These are phyloP conservation scores for Apiotrichum sp. DNA, from an alignment of 1,284 basidiomycete genomes.

Conservation along the genomic window DNA sequence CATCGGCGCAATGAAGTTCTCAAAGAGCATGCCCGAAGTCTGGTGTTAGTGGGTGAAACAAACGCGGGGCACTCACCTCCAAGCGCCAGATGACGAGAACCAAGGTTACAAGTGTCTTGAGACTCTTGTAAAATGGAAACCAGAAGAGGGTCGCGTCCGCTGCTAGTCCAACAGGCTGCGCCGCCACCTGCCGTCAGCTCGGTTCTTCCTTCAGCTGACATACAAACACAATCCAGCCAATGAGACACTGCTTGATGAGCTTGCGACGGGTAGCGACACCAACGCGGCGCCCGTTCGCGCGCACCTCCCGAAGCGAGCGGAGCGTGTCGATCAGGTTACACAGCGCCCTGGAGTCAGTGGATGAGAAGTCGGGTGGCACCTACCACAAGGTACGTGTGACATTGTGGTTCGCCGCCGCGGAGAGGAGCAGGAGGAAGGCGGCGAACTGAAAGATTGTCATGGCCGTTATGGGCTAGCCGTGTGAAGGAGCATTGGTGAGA, in stretches of 20 bases:
- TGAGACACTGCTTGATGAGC: constrained; percentile 26
- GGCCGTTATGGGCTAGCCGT: neutral
- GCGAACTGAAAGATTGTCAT: neutral
- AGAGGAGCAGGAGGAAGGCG: neutral
- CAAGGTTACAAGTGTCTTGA: constrained; percentile 21
- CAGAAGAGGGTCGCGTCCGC: constrained; percentile 24
- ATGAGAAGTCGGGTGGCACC: neutral
- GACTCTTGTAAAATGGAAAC: constrained; percentile 34
- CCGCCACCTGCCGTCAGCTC: constrained; percentile 16
- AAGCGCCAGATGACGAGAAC: constrained; percentile 20
- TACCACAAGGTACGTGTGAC: constrained; percentile 6
- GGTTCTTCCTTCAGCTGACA: constrained; percentile 4
- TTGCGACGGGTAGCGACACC: constrained; percentile 26
- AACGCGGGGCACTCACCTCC: constrained; percentile 17
- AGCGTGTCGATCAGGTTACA: constrained; percentile 31
- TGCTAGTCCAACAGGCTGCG: constrained; percentile 7
- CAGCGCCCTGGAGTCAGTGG: constrained; percentile 21
- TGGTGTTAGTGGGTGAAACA: constrained; percentile 5
- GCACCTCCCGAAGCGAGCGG: constrained; percentile 24
- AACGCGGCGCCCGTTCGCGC: constrained; percentile 30
- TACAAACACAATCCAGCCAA: constrained; percentile 35
- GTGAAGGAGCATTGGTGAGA: too few relatives aligned
- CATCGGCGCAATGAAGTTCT: constrained; percentile 17
- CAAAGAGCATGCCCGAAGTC: constrained; percentile 24
- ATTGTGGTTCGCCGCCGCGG: neutral